Conservation (phyloP, 495 filamentous ascomycete genomes). For the Aspergillus bertholletiae region DNA sequence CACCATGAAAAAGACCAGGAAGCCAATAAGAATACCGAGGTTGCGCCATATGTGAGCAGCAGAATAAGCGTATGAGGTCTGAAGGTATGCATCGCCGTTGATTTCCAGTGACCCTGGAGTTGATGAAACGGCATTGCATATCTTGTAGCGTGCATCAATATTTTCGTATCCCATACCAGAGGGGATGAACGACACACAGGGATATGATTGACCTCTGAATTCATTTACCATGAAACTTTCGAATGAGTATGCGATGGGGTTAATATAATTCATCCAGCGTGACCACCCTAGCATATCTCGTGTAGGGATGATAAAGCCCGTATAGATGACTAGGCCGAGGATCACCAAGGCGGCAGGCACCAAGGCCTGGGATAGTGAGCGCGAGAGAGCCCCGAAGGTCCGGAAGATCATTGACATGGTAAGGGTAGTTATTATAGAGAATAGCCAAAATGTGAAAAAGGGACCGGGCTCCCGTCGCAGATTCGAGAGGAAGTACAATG, state of each 20-base stretch:
- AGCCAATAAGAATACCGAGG: conserved; percentile 63
- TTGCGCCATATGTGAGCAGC: conserved; percentile 67
- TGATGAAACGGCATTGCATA: conserved; percentile 13
- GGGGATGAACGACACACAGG: too few species aligned
- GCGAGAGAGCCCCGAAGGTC: conserved; percentile 46
- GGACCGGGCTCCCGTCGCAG: conserved; percentile 41
- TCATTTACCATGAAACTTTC: conserved; percentile 55
- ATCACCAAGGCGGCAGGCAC: conserved; percentile 48
- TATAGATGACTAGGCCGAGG: conserved; percentile 49
- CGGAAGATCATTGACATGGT: conserved; percentile 60
- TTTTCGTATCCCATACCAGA: too few species aligned
- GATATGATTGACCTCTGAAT: too few species aligned
- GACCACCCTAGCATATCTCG: conserved; percentile 53
- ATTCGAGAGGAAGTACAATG: conserved; percentile 60
- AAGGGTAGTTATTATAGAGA: conserved; percentile 52
- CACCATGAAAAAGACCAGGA: conserved; percentile 59
- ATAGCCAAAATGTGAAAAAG: conserved; percentile 62
- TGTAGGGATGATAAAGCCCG: conserved; percentile 50
- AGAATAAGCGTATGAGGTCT: conserved; percentile 52
- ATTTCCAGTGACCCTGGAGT: conserved; percentile 47
- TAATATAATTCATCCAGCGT: conserved; percentile 50
- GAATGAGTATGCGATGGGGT: conserved; percentile 49
- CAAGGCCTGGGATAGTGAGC: conserved; percentile 50
- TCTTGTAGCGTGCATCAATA: conserved; percentile 44
- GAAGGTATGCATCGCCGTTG: conserved; percentile 49